Evolutionary conservation across 1,284 basidiomycete species (phyloP), one percentile per base, ranked within the genome.

Genomic region (Ustilago tritici): DNA sequence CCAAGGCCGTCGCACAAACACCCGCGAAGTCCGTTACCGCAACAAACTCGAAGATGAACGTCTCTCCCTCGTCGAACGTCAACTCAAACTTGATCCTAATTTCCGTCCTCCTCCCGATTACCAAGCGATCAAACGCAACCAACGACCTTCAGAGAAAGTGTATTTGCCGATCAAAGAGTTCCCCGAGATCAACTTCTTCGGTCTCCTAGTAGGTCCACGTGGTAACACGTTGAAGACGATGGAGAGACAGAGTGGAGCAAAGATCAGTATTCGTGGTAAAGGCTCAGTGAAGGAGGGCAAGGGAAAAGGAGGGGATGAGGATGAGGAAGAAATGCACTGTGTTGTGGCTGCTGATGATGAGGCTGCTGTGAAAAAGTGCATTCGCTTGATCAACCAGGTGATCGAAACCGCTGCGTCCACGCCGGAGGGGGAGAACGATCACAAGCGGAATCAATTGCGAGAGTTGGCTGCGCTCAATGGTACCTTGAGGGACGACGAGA

Each of bases 141-240:
- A 93, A 56, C 93, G 80, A 4, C 84, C 84, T 11, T 76, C 70
- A 28, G 97, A 99, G 72, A 99, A 99, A 88, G 96, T 99, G 67
- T 99, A 98, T 86, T 95, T 99, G 74, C 97, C 97, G 34, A 95
- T 98, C 84, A 98, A 99, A 87, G 97, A 99, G 88, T 99, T 99
- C 84, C 97, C 97, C 5, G 96, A 99, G 88, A 99, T 99, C 89
- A 99, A 99, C 87, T 99, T 99, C 88, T 99, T 99, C 83, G 97
- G 97, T 82, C 89, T 99, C 70, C 91, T 99, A 69, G 96, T 99
- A 74, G 97, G 97, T 47, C 97, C 97, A 82, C 93, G 97, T 83
- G 97, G 97, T 56, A 99, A 99, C 87, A 96, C 95, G 88, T 88
- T 99, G 89, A 99, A 99, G 90, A 95, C 94, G 87, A 99, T 99